Percentiles rank a stretch among this genome's conserved stretches.
These are phyloP conservation scores for Pharus latifolius DNA, from an alignment of 176 grass and related monocot genomes.

Conservation along the genomic window DNA sequence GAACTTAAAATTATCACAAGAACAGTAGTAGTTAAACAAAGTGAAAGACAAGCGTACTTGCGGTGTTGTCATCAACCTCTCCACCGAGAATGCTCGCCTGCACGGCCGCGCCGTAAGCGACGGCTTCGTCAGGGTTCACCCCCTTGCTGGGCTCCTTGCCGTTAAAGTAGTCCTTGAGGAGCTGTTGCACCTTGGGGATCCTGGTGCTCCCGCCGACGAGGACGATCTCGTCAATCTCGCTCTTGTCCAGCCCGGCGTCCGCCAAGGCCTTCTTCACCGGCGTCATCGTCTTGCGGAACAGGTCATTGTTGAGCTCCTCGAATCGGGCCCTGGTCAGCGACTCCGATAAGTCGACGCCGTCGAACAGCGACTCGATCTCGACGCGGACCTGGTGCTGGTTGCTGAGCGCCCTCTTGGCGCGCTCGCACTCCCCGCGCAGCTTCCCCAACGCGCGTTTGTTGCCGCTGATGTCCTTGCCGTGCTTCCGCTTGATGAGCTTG, in stretches of 20 bases:
- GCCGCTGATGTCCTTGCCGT: background rate
- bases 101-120: background rate
- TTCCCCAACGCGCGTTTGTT: background rate
- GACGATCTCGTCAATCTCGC: conserved; percentile 5
- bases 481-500: background rate
- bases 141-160: conserved; percentile 3
- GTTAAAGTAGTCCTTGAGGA: background rate
- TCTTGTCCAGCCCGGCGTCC: background rate
- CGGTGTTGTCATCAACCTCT: background rate
- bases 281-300: conserved; percentile 7
- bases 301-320: background rate
- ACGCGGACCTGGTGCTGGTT: background rate
- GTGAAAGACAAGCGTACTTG: no score
- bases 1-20: no score
- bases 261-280: conserved; percentile 6
- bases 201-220: conserved; percentile 5
- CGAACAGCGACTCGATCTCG: background rate
- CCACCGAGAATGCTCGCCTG: background rate
- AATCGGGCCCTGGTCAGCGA: background rate
- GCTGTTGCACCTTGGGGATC: conserved; percentile 6
- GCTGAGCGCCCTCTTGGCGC: background rate
- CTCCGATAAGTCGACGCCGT: conserved; percentile 2
- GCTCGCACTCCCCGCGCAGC: conserved; percentile 3
- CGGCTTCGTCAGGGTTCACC: background rate
- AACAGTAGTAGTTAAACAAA: no score